Base-by-base conservation (phyloP, 352 stramenopile species). In the Phytophthora pistaciae region DNA sequence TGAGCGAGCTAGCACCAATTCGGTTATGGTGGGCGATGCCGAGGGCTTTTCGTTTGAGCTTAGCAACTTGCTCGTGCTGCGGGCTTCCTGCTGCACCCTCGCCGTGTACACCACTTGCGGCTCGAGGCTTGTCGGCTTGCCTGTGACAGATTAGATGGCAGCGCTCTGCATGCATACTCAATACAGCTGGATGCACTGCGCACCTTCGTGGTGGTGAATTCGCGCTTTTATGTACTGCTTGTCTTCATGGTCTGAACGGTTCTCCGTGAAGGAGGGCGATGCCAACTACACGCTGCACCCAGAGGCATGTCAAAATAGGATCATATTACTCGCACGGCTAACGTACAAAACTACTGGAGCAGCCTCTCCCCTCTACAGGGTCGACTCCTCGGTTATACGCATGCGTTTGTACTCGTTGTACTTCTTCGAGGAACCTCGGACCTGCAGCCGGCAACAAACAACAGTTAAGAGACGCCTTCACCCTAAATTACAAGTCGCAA, bases 331-430 rank as follows among this genome's bases (percentile, higher is more conserved):
- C 29, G 49, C 31, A 50, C 57, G 21, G 21, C 13, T 18, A 55
- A 42, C 1, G 21, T 57, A 21, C 38, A 49, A 49, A 49, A 49
- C 16, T 49, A 49, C 40, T 29, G 3, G n/a, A 27, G 25, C 42
- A 56, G 31, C 31, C 27, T 60, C 31, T 49, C 36, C 7, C 63
- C 20, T 56, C 38, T 83, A 87, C 75, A 87, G 70, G 3, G 75
- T 81, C 20, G 77, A 74, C 42, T 83, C 75, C 57, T 87, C 72
- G 29, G 82, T 78, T 31, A 90, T 59, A 29, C 82, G 85, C 67
- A 79, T 75, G 5, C 85, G 81, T 60, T 93, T 92, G 76, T 91
- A 92, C 72, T 94, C 83, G 38, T 88, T 93, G 72, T 93, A 91
- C 65, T 94, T 94, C 62, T 92, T 94, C 5, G 84, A 85, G 3